Conservation (phyloP, 345 rosid species). For the Eucalyptus pumila region DNA sequence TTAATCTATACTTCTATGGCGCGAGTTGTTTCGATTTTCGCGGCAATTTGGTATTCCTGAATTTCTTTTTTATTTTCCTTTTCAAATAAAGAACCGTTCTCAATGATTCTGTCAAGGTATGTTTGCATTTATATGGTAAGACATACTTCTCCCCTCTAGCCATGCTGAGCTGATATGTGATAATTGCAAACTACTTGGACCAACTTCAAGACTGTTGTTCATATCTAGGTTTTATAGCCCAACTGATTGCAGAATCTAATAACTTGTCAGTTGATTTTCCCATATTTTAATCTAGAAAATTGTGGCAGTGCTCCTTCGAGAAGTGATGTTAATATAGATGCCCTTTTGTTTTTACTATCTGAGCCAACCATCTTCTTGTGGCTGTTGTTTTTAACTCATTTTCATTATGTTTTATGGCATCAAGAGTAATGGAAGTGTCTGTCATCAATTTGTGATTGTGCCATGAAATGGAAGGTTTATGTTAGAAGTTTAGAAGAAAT, state of each 20-base stretch:
- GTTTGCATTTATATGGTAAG: neutral
- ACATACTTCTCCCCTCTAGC: neutral
- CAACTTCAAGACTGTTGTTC: neutral
- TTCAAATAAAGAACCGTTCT: neutral
- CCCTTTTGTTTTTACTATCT: neutral
- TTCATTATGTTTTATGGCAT: neutral
- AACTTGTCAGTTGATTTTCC: neutral
- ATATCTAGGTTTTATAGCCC: neutral
- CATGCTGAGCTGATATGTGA: neutral
- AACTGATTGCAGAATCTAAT: neutral
- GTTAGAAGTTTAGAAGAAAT: neutral
- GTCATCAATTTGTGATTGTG: neutral
- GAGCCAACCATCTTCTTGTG: neutral
- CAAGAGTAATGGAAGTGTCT: neutral
- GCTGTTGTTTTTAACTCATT: neutral
- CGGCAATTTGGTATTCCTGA: neutral
- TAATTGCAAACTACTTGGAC: neutral
- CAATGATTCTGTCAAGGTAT: neutral
- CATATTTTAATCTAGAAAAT: neutral
- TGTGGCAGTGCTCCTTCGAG: neutral
- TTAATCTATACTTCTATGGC: neutral
- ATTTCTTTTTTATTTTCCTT: neutral
- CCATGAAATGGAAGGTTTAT: neutral
- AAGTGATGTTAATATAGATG: neutral
- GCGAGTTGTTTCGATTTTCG: neutral